Conservation (phyloP, 352 stramenopile species). For the Globisporangium nagaii region DNA sequence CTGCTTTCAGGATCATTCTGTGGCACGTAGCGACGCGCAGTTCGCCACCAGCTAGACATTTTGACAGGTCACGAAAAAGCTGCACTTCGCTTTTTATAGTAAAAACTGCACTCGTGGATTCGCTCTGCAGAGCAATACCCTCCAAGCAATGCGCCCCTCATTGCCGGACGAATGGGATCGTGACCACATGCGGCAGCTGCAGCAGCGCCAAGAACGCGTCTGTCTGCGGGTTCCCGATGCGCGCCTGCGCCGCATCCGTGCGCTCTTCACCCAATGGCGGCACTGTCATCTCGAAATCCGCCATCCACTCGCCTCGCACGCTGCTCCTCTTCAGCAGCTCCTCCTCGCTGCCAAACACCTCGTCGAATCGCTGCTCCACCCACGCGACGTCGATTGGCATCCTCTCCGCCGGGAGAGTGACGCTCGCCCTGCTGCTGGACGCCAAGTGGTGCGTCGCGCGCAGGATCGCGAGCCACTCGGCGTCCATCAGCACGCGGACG, state of each 20-base stretch:
- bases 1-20: too few relatives aligned
- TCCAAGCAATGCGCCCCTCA: too few relatives aligned
- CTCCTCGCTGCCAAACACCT: neutral
- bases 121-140: too few relatives aligned
- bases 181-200: conserved; percentile 69
- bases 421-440: conserved; percentile 10
- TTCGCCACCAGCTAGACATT: too few relatives aligned
- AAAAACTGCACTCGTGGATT: too few relatives aligned
- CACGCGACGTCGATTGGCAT: conserved; percentile 42
- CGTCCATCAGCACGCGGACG: conserved; percentile 65
- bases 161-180: conserved; percentile 16
- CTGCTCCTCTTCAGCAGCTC: conserved; percentile 4
- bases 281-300: conserved; percentile 24
- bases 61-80: too few relatives aligned
- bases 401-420: conserved; percentile 18
- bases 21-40: too few relatives aligned
- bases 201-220: conserved; percentile 73
- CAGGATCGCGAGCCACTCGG: conserved; percentile 83
- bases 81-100: too few relatives aligned
- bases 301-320: conserved; percentile 11
- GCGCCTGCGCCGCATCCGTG: neutral
- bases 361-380: conserved; percentile 15
- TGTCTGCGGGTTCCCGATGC: conserved; percentile 82
- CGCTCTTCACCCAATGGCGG: conserved; percentile 10
- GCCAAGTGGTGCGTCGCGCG: conserved; percentile 64